Evolutionary conservation across 768 basidiomycete species (phyloP), one percentile per base, ranked within the genome.

Genomic region (Suillus subaureus): DNA sequence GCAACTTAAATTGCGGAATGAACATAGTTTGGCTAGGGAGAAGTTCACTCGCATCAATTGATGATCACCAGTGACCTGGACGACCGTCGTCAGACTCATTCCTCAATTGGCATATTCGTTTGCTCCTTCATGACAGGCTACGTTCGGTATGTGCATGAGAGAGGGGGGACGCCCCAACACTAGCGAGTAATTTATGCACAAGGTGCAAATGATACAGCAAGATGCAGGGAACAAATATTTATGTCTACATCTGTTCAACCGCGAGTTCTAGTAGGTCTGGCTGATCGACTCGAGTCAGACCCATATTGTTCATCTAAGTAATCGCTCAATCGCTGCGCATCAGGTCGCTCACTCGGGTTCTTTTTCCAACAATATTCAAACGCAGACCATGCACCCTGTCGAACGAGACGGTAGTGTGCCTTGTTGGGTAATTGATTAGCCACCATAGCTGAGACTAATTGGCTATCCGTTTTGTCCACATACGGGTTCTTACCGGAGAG

Each of bases 401-500:
- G 54, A n/a, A 55, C 33, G 12, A n/a, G 33, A 35, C 33, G 54
- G 54, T 55, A 55, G 21, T n/a, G 6, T 35, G 21, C 33, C 33
- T n/a, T 35, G 33, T 55, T n/a, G 54, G 54, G 54, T 13, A 55
- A 55, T 35, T n/a, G 35, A n/a, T 55, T 7, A 3, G 6, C 54
- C 21, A n/a, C 21, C 33, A 55, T 35, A 2, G 33, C 33, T n/a
- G 6, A 6, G 33, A n/a, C 11, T 52, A 76, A 15, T 26, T 61
- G 61, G 8, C 64, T 66, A 28, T 75, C 74, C 9, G 1, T 58
- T 58, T 6, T 23, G 16, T 57, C 62, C 33, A 67, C 58, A 16
- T 76, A 75, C 4, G 75, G 75, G 47, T 64, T 45, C 35, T 64
- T 71, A 16, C 13, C 8, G 0, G 75, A 76, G 61, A 75, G 74